Conservation (phyloP, 192 early-diverging fungal species). For the Linnemannia elongata region DNA sequence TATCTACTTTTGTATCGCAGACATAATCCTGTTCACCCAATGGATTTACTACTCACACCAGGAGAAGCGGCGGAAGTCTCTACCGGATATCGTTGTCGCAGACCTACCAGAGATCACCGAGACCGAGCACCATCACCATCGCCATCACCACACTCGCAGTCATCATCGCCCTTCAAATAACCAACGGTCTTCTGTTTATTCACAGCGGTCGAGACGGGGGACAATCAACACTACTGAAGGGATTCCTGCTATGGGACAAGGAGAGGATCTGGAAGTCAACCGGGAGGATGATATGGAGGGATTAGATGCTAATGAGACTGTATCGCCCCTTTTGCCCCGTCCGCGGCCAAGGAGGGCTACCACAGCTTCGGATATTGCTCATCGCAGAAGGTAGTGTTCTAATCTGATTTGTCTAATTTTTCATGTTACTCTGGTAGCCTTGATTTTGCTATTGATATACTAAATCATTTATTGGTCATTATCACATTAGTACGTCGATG, state of each 20-base stretch:
- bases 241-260: not conserved
- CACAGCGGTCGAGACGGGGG: not conserved
- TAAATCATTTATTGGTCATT: not conserved
- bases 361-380: slow-evolving; percentile 40
- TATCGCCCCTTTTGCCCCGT: slow-evolving; percentile 21
- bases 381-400: slow-evolving; percentile 35
- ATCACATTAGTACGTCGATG: slow-evolving; percentile 34
- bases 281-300: not conserved
- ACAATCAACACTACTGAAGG: not conserved
- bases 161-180: slow-evolving; percentile 18
- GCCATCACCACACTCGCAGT: slow-evolving; percentile 8
- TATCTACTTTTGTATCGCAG: slow-evolving; percentile 60
- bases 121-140: slow-evolving; percentile 16
- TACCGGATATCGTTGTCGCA: slow-evolving; percentile 21
- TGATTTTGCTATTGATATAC: not conserved
- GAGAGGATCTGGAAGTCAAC: not conserved
- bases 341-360: slow-evolving; percentile 24
- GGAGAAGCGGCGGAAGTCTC: slow-evolving; percentile 13
- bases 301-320: not conserved
- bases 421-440: not conserved
- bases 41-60: slow-evolving; percentile 57
- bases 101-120: slow-evolving; percentile 23
- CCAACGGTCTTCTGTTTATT: not conserved
- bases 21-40: slow-evolving; percentile 57
- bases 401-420: not conserved